phyloP scores from a whole-genome alignment of 2,329 filamentous ascomycete genomes.

The Phoma sp. region DNA sequence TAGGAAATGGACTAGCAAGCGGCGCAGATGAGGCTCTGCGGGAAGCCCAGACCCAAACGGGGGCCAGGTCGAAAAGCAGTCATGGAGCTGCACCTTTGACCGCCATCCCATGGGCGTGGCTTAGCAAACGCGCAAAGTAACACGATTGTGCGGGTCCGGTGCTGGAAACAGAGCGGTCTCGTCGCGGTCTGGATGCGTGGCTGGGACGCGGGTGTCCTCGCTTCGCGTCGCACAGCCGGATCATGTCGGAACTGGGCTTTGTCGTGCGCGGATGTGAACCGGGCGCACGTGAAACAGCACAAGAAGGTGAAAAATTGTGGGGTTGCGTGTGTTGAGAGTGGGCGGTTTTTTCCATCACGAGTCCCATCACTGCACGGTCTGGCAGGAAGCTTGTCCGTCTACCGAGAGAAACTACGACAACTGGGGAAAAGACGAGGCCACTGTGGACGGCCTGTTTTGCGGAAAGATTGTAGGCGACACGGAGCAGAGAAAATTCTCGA shows the following conservation, averaged over 20 bases:
- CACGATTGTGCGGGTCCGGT: constrained; percentile 1
- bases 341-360: not conserved
- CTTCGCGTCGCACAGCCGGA: constrained; percentile 7
- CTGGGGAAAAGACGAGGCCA: constrained; percentile 2
- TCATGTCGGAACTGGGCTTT: constrained; percentile 8
- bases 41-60: constrained; percentile 17
- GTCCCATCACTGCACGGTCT: not conserved
- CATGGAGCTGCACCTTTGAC: not conserved
- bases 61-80: not conserved
- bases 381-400: constrained; percentile 9
- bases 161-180: constrained; percentile 5
- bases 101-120: constrained; percentile 1
- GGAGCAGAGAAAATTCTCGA: constrained; percentile 9
- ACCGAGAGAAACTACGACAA: constrained; percentile 3
- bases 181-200: constrained; percentile 16
- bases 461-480: constrained; percentile 11
- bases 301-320: constrained; percentile 5
- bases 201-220: constrained; percentile 12
- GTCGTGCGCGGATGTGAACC: constrained; percentile 13
- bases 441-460: not conserved
- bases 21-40: constrained; percentile 21
- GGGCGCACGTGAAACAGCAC: constrained; percentile 11
- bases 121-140: constrained; percentile 13
- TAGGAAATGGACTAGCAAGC: constrained; percentile 18
- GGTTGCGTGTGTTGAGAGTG: constrained; percentile 11